Percentiles rank a stretch among this genome's conserved stretches.
Conservation (phyloP, 2,329 filamentous ascomycete species). For the Alternaria sp. region DNA sequence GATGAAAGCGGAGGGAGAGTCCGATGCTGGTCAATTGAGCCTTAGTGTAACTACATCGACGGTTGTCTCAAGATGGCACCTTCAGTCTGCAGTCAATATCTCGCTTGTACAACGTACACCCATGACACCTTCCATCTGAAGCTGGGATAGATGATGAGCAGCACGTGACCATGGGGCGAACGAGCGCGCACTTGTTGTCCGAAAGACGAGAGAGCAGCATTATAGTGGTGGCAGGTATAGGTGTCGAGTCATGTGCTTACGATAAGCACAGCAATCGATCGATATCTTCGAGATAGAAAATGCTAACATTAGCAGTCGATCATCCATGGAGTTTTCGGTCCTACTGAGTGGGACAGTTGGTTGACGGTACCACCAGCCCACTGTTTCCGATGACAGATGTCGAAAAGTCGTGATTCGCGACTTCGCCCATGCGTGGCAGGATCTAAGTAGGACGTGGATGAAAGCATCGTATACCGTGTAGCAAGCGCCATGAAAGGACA, state of each 20-base stretch:
- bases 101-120: not conserved
- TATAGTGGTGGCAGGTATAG: not conserved
- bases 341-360: not conserved
- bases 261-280: not conserved
- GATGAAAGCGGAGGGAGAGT: not conserved
- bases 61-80: not conserved
- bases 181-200: not conserved
- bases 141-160: not conserved
- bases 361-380: not conserved
- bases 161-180: not conserved
- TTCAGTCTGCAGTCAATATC: not conserved
- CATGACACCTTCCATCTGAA: not conserved
- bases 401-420: not conserved
- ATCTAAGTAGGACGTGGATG: too few species aligned
- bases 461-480: accelerated
- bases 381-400: not conserved
- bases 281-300: not conserved
- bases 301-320: not conserved
- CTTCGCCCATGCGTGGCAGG: not conserved
- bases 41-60: not conserved
- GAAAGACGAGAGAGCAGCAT: not conserved
- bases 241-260: slow-evolving; percentile 2
- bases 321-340: not conserved
- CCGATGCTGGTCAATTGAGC: not conserved
- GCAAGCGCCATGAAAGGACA: too few species aligned